A percentile compares a stretch with the other conserved stretches of the same genome.
phyloP scores from a whole-genome alignment of 768 basidiomycete genomes.

The Tylopilus vinaceipallidus region DNA sequence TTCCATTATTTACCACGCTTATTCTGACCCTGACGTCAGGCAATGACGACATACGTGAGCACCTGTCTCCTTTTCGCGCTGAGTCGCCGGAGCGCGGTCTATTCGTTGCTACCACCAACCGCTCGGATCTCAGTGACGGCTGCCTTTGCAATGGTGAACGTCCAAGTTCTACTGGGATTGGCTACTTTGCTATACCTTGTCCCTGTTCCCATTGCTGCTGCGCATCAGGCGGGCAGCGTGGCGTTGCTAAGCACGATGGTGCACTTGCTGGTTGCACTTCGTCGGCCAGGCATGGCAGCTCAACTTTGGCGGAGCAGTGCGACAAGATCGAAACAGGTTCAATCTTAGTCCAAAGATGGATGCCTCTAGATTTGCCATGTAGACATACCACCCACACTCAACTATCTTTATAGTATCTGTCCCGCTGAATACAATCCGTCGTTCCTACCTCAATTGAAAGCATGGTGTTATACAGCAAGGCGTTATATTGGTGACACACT shows the following conservation, averaged over 20 bases:
- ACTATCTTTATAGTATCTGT: conserved; percentile 15
- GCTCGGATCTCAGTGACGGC: conserved; percentile 51
- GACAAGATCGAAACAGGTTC: conserved; percentile 14
- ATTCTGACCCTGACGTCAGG: conserved; percentile 43
- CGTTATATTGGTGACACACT: conserved; percentile 23
- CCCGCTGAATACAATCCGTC: background rate
- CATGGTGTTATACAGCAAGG: conserved; percentile 7
- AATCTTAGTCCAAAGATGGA: conserved; percentile 1
- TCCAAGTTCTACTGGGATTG: conserved; percentile 77
- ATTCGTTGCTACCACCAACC: conserved; percentile 55
- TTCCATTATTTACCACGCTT: background rate
- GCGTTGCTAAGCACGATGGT: conserved; percentile 80
- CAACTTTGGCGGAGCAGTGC: conserved; percentile 51
- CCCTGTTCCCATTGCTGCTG: conserved; percentile 86
- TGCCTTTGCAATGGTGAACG: conserved; percentile 77
- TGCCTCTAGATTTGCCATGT: conserved; percentile 11
- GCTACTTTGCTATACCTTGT: conserved; percentile 90
- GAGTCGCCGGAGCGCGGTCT: conserved; percentile 49
- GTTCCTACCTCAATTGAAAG: conserved; percentile 3
- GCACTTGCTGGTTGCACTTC: conserved; percentile 68
- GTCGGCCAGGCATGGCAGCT: conserved; percentile 68
- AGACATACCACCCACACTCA: conserved; percentile 25
- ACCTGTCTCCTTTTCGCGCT: conserved; percentile 62
- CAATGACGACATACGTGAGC: conserved; percentile 77
- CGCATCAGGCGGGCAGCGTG: conserved; percentile 95